Base-by-base conservation (phyloP, 2,329 filamentous ascomycete genomes). In the Coniella lustricola region DNA sequence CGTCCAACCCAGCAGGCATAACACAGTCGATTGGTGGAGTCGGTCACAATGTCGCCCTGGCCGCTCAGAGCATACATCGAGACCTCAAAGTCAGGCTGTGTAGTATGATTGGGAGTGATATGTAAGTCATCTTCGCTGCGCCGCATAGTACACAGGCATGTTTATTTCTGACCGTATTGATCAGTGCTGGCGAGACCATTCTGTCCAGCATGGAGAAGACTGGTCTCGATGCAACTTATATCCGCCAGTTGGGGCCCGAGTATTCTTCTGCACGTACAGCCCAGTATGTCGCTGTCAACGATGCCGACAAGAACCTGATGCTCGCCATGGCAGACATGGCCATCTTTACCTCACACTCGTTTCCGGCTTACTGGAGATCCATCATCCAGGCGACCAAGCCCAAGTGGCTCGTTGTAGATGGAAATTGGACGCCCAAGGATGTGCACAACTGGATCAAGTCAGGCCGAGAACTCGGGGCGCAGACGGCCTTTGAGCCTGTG, bases 261-360 rank as follows among this genome's bases (percentile, higher is more conserved):
- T 69, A 70, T 51, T 68, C 64, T 18, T 72, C 72, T 3, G 73
- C 75, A 29, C 77, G 86, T 48, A 97, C 91, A 2, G 89, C 90
- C 1, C 90, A 96, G 64, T 97, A 97, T 63, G 79, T 97, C 3
- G 86, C 91, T 14, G 73, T 97, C 55, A 98, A 97, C 62, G 87
- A 94, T 60, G 73, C 73, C 1, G 80, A 84, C 51, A 94, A 90
- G 64, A 85, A 90, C 54, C 78, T 98, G 2, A 76, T 90, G n/a
- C 67, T 96, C 54, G 91, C 90, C 39, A 95, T 96, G 88, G 90
- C 91, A 4, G 93, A 97, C 62, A 96, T 97, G 90, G 79, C 75
- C 48, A 91, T 95, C 57, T 79, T 95, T 41, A 76, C 81, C n/a
- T 61, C 67, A 14, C 68, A 76, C 52, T 70, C 72, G 1, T 75